Conservation (phyloP, 805 yeast genomes). For the Cyberlindnera petersonii region DNA sequence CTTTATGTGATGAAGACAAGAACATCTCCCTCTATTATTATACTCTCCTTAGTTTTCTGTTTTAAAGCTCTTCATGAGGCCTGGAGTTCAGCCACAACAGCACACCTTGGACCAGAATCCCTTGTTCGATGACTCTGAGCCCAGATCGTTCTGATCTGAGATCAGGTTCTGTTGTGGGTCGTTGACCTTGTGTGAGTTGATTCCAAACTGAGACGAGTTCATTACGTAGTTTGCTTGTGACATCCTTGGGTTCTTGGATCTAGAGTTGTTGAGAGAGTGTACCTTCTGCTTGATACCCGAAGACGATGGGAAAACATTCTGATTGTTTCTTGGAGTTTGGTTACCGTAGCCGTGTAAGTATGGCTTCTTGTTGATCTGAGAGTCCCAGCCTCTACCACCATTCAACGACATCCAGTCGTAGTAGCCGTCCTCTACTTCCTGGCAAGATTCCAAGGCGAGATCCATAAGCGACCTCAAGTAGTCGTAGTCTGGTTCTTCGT, state of each 20-base stretch:
- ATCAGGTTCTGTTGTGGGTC: conserved; percentile 27
- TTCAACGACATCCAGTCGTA: conserved; percentile 98
- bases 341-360: conserved; percentile 95
- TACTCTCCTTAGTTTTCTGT: no score
- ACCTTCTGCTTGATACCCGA: conserved; percentile 25
- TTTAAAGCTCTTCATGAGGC: no score
- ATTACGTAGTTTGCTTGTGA: conserved; percentile 23
- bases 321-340: conserved; percentile 61
- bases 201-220: conserved; percentile 27
- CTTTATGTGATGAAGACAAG: neutral
- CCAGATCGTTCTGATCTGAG: conserved; percentile 22
- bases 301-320: conserved; percentile 11
- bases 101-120: conserved; percentile 28
- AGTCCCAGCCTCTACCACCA: conserved; percentile 95
- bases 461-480: conserved; percentile 75
- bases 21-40: no score
- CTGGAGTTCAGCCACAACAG: conserved; percentile 22
- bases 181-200: conserved; percentile 22
- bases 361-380: conserved; percentile 82
- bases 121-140: conserved; percentile 20
- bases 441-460: conserved; percentile 69
- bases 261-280: conserved; percentile 27
- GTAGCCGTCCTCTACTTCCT: conserved; percentile 75
- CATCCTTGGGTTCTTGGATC: conserved; percentile 27
- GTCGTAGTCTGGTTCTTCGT: conserved; percentile 92